A percentile compares a stretch with the other conserved stretches of the same genome.
Conservation (phyloP, 2,329 filamentous ascomycete genomes). For the Aspergillus felis region DNA sequence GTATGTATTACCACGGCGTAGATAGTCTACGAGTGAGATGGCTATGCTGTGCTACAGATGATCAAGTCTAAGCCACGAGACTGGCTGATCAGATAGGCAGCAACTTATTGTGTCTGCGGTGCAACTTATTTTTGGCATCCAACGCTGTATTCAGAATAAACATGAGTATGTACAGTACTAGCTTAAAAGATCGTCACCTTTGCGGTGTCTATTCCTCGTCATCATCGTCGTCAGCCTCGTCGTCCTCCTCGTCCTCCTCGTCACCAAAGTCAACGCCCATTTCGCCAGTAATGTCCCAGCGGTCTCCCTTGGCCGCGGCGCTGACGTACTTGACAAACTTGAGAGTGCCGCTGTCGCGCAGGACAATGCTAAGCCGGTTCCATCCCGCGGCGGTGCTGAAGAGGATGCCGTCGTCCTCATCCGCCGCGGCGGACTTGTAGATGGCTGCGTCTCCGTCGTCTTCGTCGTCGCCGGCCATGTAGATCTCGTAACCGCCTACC, state of each 20-base stretch:
- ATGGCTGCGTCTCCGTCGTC: conserved; percentile 71
- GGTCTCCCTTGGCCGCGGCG: conserved; percentile 73
- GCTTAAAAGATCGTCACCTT: conserved; percentile 3
- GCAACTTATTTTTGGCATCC: background rate
- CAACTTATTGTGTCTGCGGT: background rate
- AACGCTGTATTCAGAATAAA: background rate
- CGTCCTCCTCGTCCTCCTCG: conserved; percentile 38
- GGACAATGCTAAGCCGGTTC: conserved; percentile 88
- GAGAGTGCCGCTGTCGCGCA: conserved; percentile 79
- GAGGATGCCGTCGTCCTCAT: conserved; percentile 72
- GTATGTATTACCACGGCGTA: background rate
- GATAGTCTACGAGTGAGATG: background rate
- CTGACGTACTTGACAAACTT: conserved; percentile 97
- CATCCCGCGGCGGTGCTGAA: conserved; percentile 69
- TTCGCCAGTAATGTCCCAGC: conserved; percentile 83
- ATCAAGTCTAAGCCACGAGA: background rate
- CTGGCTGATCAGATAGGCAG: background rate
- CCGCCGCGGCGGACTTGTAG: conserved; percentile 64
- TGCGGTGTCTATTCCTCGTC: conserved; percentile 6
- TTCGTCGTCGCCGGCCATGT: conserved; percentile 76
- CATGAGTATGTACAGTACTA: conserved; percentile 1
- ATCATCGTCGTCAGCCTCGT: conserved; percentile 15
- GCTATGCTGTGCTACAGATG: background rate
- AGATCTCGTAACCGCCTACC: conserved; percentile 61
- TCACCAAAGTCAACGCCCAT: conserved; percentile 66